Evolutionary conservation across 306 rosid genomes (phyloP).

Genomic region (Trifolium repens): DNA sequence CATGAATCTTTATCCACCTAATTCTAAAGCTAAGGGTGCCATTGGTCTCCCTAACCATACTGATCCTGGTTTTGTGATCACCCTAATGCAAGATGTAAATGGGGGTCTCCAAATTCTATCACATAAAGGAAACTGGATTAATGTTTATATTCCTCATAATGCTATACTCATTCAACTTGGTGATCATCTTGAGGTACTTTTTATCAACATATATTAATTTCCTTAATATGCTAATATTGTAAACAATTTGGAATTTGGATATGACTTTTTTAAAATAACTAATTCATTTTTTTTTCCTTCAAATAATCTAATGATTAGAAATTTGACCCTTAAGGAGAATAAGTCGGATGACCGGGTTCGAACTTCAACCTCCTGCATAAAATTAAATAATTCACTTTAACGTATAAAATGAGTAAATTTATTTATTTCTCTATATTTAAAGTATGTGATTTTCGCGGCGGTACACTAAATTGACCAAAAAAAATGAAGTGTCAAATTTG

Average conservation of each 20-base stretch:
- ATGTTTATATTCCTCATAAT: constrained; percentile 50
- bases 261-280: no score
- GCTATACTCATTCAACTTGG: constrained; percentile 63
- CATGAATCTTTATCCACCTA: constrained; percentile 60
- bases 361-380: no score
- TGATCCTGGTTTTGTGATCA: constrained; percentile 61
- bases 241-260: neutral
- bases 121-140: constrained; percentile 56
- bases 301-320: no score
- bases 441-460: no score
- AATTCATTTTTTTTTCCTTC: no score
- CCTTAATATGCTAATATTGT: neutral
- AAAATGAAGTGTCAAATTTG: no score
- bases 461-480: no score
- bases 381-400: no score
- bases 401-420: no score
- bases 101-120: constrained; percentile 65
- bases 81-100: constrained; percentile 58
- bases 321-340: no score
- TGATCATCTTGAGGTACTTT: constrained; percentile 64
- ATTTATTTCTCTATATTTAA: no score
- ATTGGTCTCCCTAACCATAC: constrained; percentile 56
- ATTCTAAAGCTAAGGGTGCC: constrained; percentile 36
- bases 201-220: neutral
- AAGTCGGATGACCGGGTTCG: no score